These are phyloP conservation scores for Aspergillus tanneri DNA, from an alignment of 2,329 filamentous ascomycete genomes.

Conservation along the genomic window DNA sequence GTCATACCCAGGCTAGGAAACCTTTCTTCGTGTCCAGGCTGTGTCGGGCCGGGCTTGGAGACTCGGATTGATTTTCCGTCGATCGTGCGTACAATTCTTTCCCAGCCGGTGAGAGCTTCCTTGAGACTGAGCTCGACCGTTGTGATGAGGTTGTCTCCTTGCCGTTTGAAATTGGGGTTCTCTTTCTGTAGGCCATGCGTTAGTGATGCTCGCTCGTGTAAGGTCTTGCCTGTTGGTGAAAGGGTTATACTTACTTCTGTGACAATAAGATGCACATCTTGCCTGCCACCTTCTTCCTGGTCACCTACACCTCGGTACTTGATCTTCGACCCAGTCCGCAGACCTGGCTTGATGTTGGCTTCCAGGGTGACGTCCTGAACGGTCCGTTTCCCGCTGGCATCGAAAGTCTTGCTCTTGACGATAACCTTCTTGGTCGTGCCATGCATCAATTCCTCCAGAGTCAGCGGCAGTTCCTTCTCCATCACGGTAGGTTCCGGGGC, in stretches of 20 bases:
- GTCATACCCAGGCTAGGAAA: conserved; percentile 93
- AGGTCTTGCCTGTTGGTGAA: background rate
- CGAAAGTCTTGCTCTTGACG: conserved; percentile 95
- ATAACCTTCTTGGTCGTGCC: conserved; percentile 96
- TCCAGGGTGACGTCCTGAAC: conserved; percentile 88
- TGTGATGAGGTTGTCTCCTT: conserved; percentile 81
- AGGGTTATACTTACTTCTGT: conserved; percentile 70
- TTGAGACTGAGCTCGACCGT: conserved; percentile 82
- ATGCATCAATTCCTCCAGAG: conserved; percentile 83
- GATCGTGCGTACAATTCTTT: conserved; percentile 85
- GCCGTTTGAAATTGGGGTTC: conserved; percentile 78
- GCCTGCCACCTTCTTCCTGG: conserved; percentile 91
- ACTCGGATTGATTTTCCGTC: conserved; percentile 83
- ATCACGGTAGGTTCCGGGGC: conserved; percentile 89
- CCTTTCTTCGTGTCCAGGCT: conserved; percentile 74
- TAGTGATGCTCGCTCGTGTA: conserved; percentile 32
- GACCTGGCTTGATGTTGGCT: conserved; percentile 89
- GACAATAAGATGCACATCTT: conserved; percentile 92
- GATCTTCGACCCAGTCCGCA: conserved; percentile 97
- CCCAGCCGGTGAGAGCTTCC: conserved; percentile 93
- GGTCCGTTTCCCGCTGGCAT: conserved; percentile 76
- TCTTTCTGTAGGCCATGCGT: conserved; percentile 69
- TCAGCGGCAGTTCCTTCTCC: conserved; percentile 76
- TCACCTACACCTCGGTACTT: conserved; percentile 98
- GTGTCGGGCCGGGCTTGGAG: conserved; percentile 78